Evolutionary conservation across 1,284 basidiomycete species (phyloP), one percentile per base, ranked within the genome.

Genomic region (Ustilago tritici): DNA sequence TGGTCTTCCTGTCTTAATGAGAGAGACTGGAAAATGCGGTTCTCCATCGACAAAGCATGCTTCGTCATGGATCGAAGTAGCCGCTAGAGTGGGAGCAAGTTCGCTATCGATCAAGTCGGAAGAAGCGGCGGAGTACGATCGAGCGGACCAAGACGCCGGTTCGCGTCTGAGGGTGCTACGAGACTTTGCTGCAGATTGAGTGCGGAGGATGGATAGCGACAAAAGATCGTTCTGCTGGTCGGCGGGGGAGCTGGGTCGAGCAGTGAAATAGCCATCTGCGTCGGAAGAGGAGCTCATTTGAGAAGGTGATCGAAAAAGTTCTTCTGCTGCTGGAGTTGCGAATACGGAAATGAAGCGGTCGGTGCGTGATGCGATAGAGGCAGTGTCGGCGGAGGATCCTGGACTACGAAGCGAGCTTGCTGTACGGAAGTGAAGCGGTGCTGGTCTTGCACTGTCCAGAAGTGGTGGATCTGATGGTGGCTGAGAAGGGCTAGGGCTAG

Each of bases 211-310:
- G 1, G 58, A 35, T 1, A 64, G 46, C n/a, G 64, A 56, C 1
- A 59, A 36, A 15, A 46, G 1, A 11, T 73, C 70, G 31, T 41
- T 31, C 2, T 28, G 3, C 2, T 28, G 3, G 2, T 67, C 70
- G 17, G 46, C 35, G 3, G 70, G 70, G 0, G 70, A 73, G 11
- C 59, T 65, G 3, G 70, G 70, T 17, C 70, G 61, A 35, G 70
- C 70, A 17, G 70, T 73, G 32, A 73, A 73, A 38, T 73, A 73
- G 14, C 70, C 65, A 19, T 73, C 70, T 8, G 61, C 55, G 12
- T 68, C 70, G 15, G 70, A 68, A 9, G 61, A 55, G 32, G 61
- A 23, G 41, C 65, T 68, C 41, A 61, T 55, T 49, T 70, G 63
- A n/a, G 72, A 73, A 2, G 65, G 65, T 14, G 70, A 57, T 9